Conservation (phyloP, 1,284 basidiomycete genomes). For the Vanrija sp. region DNA sequence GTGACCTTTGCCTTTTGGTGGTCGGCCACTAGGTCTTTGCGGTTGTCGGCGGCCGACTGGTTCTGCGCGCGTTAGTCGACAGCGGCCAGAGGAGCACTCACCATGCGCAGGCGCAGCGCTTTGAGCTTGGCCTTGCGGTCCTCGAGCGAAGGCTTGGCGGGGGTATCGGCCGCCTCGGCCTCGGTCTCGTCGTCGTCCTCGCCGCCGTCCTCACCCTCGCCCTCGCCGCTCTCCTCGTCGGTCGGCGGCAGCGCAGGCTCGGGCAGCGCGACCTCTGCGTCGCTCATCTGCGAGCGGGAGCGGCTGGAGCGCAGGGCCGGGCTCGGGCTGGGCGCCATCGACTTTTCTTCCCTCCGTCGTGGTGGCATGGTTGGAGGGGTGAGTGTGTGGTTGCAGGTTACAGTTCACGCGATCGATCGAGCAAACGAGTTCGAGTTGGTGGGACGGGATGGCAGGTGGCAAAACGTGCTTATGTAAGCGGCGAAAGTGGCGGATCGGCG, state of each 20-base stretch:
- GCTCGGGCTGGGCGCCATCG: slow-evolving; percentile 32
- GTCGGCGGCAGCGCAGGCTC: too few species aligned
- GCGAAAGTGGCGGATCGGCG: too few species aligned
- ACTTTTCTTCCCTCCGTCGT: slow-evolving; percentile 26
- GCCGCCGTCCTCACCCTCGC: slow-evolving; percentile 3
- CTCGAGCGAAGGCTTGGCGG: slow-evolving; percentile 52
- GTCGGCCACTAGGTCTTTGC: slow-evolving; percentile 76
- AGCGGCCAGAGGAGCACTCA: slow-evolving; percentile 45
- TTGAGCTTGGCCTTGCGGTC: slow-evolving; percentile 73
- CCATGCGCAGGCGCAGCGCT: slow-evolving; percentile 70
- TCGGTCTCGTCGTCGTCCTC: slow-evolving; percentile 6
- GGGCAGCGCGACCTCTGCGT: slow-evolving; percentile 1
- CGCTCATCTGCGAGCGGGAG: slow-evolving; percentile 2
- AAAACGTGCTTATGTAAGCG: too few species aligned
- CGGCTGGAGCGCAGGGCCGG: slow-evolving; percentile 14
- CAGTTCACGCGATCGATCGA: too few species aligned
- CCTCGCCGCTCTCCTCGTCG: slow-evolving; percentile 6
- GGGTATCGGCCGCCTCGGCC: slow-evolving; percentile 15
- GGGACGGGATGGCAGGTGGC: too few species aligned
- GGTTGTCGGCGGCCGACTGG: slow-evolving; percentile 72
- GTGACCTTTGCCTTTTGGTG: slow-evolving; percentile 68
- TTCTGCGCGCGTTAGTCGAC: slow-evolving; percentile 53
- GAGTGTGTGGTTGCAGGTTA: too few species aligned
- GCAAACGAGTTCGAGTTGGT: too few species aligned
- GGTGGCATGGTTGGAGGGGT: slow-evolving; percentile 11